Conservation (phyloP, 2,329 filamentous ascomycete species). For the Orbilia blumenaviensis region DNA sequence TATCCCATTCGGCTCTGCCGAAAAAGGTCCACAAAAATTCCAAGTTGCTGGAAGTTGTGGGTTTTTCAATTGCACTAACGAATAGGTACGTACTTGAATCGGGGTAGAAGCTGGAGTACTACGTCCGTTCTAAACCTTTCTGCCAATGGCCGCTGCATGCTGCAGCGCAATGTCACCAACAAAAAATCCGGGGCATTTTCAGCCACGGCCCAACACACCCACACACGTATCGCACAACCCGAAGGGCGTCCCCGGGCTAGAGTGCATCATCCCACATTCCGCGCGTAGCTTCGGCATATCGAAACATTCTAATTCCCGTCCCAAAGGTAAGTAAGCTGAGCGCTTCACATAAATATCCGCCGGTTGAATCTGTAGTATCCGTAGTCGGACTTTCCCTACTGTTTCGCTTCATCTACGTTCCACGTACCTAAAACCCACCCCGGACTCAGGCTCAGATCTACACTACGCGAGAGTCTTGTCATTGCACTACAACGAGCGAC, state of each 20-base stretch:
- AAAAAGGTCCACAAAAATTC: neutral
- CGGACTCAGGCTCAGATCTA: too few relatives aligned
- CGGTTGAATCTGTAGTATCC: neutral
- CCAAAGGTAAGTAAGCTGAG: neutral
- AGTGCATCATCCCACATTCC: neutral
- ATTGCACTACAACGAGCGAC: too few relatives aligned
- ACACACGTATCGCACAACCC: conserved; percentile 6
- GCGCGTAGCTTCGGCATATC: conserved; percentile 20
- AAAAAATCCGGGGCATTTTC: conserved; percentile 30
- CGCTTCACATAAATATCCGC: conserved; percentile 30
- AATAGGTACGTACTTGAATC: too few relatives aligned
- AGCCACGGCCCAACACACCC: conserved; percentile 39
- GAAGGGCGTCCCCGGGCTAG: neutral
- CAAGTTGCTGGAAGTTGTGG: too few relatives aligned
- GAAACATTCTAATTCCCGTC: neutral
- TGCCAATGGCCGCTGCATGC: too few relatives aligned
- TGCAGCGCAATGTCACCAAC: neutral
- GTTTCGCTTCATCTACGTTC: neutral
- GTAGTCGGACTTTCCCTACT: neutral
- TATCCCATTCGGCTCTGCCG: neutral
- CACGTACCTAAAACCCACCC: neutral
- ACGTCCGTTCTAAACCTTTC: too few relatives aligned
- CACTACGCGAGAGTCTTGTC: too few relatives aligned
- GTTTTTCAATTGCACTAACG: too few relatives aligned
- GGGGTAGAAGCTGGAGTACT: too few relatives aligned